These are phyloP conservation scores for Citrus sp. DNA, from an alignment of 345 rosid genomes.

Conservation along the genomic window DNA sequence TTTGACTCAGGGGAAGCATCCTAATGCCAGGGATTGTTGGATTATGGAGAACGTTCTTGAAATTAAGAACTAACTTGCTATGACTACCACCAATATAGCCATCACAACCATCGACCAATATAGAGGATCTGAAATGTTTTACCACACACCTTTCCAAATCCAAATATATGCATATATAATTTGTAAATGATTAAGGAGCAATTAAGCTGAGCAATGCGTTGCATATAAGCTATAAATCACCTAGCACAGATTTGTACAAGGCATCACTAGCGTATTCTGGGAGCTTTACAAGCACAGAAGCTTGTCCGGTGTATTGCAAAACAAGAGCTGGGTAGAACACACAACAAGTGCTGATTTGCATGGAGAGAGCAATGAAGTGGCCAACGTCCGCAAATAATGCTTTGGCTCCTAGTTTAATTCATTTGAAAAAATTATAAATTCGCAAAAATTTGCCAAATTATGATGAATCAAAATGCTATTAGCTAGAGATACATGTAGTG, in stretches of 20 bases:
- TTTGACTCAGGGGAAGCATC: constrained; percentile 39
- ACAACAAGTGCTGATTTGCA: constrained; percentile 31
- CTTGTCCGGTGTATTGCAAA: constrained; percentile 32
- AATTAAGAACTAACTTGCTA: constrained; percentile 45
- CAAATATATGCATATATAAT: background rate
- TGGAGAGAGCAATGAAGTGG: constrained; percentile 34
- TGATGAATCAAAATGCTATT: background rate
- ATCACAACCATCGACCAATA: constrained; percentile 44
- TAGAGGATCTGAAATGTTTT: constrained; percentile 22
- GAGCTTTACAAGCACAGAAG: constrained; percentile 21
- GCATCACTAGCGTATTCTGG: background rate
- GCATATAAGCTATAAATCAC: background rate
- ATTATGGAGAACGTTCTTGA: constrained; percentile 43
- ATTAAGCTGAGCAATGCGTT: background rate
- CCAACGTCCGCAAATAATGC: constrained; percentile 20
- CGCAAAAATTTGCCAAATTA: background rate
- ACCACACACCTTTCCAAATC: background rate
- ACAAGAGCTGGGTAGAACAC: constrained; percentile 25
- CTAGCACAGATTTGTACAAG: constrained; percentile 28
- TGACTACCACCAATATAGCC: constrained; percentile 31
- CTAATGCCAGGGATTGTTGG: constrained; percentile 41
- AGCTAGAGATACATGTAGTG: constrained; percentile 23
- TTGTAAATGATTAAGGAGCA: background rate
- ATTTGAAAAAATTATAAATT: background rate
- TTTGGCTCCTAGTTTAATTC: background rate